Evolutionary conservation across 2,329 filamentous ascomycete genomes (phyloP), one percentile per base, ranked within the genome.

Genomic region (Neurospora crassa): DNA sequence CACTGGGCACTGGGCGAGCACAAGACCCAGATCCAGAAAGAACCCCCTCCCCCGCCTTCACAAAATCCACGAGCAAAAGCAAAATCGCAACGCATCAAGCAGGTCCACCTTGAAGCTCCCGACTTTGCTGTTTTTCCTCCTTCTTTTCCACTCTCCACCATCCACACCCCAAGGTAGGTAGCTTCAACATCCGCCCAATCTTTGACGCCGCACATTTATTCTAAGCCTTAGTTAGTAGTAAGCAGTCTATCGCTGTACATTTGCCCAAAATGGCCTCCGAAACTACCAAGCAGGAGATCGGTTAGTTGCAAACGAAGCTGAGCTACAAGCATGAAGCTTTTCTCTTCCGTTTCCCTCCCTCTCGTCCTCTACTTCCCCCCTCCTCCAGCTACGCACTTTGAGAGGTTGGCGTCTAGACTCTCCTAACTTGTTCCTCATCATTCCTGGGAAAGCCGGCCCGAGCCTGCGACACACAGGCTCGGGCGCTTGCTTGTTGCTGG

Each of bases 201-300:
- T 37, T 68, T 68, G 43, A 16, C 67, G 43, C 40, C 20, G 40
- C 43, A 53, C 37, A 43, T 68, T 53, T 53, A 70, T 45, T 45
- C 12, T 45, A 29, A 40, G 29, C 59, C 68, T 43, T 40, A 37
- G 29, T 71, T 40, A 45, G 40, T 68, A 42, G 40, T 43, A 24
- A 29, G 63, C n/a, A 41, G 43, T 59, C 69, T 20, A 70, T 40
- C 69, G 53, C 63, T 67, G 29, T 42, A 67, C 40, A 71, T 29
- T 47, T 70, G 68, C 63, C 63, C 73, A 80, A 68, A 67, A 83
- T 83, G 81, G 79, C 81, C 71, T 79, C 81, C 74, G 81, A 82
- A 75, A 70, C 53, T 8, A 24, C 47, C 47, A 63, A 74, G 67
- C 81, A 82, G 75, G 79, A 80, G 76, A 78, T 79, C 70, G 81